Base-by-base conservation (phyloP, 352 stramenopile species). In the Globisporangium solare region DNA sequence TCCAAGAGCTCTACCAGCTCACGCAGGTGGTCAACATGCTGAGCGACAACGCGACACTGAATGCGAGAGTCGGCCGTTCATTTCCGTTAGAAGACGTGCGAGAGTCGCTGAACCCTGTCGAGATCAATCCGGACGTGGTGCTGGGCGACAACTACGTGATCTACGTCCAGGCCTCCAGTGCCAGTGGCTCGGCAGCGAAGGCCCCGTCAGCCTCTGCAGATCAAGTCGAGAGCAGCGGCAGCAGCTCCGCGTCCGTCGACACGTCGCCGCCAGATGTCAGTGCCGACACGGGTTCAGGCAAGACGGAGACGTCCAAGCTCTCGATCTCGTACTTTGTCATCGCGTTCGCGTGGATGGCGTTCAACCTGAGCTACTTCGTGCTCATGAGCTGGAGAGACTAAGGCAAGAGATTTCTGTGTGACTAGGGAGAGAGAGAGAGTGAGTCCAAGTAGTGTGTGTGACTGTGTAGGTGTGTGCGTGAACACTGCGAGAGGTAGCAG, bases 1-100 rank as follows among this genome's bases (percentile, higher is more conserved):
- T 73, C 56, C 46, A 37, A 24, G 57, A 73, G 40, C 51, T 69
- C 18, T 73, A 73, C 47, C 41, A 59, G n/a, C 47, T 69, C 20
- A 73, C 66, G 35, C 55, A 57, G 24, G 57, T 64, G 45, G 20
- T 73, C 40, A 73, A 73, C 60, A 58, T 70, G 39, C 55, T 73
- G 41, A 70, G 46, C 35, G 61, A 73, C 45, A 70, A 69, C 51
- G 40, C 43, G 54, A 61, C 61, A 32, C 52, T 73, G 31, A 53
- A 64, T 22, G 55, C 66, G 17, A 49, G 18, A 7, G 31, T 70
- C 10, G 58, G 64, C 18, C 45, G 57, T 14, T 58, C 24, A 7
- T 67, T 73, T 42, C 50, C 63, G 13, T 41, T 45, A 1, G 39
- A 18, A 11, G 54, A 61, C 0, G 51, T 61, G 17, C 17, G n/a